phyloP scores from a whole-genome alignment of 805 yeast species.

The Pichia pseudocactophila region DNA sequence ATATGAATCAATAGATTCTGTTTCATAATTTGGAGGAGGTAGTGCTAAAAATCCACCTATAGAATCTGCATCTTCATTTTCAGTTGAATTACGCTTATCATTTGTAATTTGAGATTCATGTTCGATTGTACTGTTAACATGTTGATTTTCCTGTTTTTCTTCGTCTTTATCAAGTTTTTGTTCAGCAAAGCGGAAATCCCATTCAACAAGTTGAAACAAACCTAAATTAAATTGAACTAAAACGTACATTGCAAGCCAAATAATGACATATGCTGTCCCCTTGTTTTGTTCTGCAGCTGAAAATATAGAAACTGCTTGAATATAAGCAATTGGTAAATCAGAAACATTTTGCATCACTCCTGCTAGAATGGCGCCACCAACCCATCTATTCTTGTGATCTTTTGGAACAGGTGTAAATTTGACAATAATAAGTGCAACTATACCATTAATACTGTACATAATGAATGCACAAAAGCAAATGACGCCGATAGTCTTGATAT shows the following conservation, averaged over 20 bases:
- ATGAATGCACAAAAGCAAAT: slow-evolving; percentile 44
- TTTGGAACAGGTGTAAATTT: slow-evolving; percentile 43
- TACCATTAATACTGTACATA: slow-evolving; percentile 42
- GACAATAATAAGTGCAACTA: slow-evolving; percentile 33
- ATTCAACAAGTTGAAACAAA: slow-evolving; percentile 37
- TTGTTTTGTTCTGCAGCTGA: slow-evolving; percentile 27
- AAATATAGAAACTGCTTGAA: slow-evolving; percentile 48
- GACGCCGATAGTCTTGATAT: slow-evolving; percentile 63
- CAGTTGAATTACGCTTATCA: neutral
- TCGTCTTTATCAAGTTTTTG: neutral
- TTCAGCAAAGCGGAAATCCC: slow-evolving; percentile 36
- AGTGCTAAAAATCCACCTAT: neutral
- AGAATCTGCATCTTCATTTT: neutral
- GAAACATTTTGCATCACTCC: slow-evolving; percentile 69
- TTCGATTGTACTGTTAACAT: neutral
- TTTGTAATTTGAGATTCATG: neutral
- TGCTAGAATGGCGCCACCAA: slow-evolving; percentile 61
- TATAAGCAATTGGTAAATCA: slow-evolving; percentile 69
- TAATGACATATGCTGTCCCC: slow-evolving; percentile 50
- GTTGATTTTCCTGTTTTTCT: slow-evolving; percentile 6
- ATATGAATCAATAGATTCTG: neutral
- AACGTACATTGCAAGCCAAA: slow-evolving; percentile 46
- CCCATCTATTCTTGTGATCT: slow-evolving; percentile 37
- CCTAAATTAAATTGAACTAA: slow-evolving; percentile 47
- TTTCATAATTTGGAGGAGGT: neutral